These are phyloP conservation scores for Trametes villosa DNA, from an alignment of 768 basidiomycete genomes.

Conservation along the genomic window DNA sequence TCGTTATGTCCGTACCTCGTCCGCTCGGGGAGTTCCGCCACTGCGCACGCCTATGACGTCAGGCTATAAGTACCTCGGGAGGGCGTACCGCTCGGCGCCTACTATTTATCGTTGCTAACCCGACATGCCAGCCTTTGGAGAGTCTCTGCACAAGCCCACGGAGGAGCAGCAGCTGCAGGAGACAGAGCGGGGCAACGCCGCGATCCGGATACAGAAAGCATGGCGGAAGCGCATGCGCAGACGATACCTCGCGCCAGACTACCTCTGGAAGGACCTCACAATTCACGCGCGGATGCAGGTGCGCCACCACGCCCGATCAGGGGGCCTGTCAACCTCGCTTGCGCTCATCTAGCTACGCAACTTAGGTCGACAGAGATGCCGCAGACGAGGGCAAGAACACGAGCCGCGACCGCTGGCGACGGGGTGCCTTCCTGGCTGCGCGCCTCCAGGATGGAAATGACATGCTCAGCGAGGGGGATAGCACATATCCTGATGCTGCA, in stretches of 20 bases:
- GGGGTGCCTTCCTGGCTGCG: constrained; percentile 47
- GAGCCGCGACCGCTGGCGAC: constrained; percentile 50
- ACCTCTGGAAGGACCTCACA: constrained; percentile 30
- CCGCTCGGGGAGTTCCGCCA: no score
- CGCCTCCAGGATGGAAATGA: constrained; percentile 49
- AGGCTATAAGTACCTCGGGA: background rate
- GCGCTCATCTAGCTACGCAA: background rate
- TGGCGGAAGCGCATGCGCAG: constrained; percentile 27
- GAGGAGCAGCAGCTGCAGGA: constrained; percentile 23
- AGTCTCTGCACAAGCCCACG: constrained; percentile 10
- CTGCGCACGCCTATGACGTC: constrained; percentile 8
- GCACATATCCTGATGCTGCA: constrained; percentile 36
- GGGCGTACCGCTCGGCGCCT: background rate
- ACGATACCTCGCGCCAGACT: constrained; percentile 25
- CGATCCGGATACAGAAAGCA: constrained; percentile 28
- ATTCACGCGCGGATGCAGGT: constrained; percentile 32
- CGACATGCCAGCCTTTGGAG: constrained; percentile 17
- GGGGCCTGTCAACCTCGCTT: background rate
- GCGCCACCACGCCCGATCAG: constrained; percentile 15
- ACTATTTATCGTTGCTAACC: background rate
- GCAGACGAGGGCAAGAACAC: constrained; percentile 52
- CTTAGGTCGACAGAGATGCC: constrained; percentile 45
- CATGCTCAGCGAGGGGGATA: constrained; percentile 39
- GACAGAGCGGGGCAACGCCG: constrained; percentile 24
- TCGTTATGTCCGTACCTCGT: background rate